These are phyloP conservation scores for Didymella segeticola DNA, from an alignment of 2,329 filamentous ascomycete species.

Conservation along the genomic window DNA sequence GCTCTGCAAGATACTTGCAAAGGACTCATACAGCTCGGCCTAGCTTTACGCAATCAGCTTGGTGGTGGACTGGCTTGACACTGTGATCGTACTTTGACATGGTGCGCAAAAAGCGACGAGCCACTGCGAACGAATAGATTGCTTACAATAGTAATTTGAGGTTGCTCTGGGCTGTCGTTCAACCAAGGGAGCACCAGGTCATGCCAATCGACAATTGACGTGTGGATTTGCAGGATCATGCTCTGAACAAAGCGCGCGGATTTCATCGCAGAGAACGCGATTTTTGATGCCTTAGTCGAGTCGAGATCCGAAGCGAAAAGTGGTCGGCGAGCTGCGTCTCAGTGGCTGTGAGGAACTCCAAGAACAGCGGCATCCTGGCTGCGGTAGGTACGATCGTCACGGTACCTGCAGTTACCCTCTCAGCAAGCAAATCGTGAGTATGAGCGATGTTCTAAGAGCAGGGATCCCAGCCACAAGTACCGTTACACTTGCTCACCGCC, in stretches of 20 bases:
- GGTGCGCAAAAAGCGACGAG: neutral
- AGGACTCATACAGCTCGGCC: neutral
- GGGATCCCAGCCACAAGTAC: neutral
- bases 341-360: slow-evolving; percentile 7
- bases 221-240: too few relatives aligned
- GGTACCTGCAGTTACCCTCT: slow-evolving; percentile 11
- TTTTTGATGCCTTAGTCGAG: neutral
- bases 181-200: neutral
- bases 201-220: neutral
- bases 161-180: too few relatives aligned
- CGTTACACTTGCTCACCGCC: slow-evolving; percentile 37
- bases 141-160: too few relatives aligned
- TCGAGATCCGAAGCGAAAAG: neutral
- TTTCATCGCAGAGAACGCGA: too few relatives aligned
- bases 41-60: neutral
- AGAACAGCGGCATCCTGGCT: slow-evolving; percentile 1
- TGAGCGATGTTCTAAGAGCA: neutral
- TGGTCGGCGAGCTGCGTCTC: slow-evolving; percentile 2
- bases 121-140: neutral
- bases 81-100: neutral
- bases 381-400: slow-evolving; percentile 8
- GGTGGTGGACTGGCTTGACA: neutral
- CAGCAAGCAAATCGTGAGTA: neutral
- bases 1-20: neutral
- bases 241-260: neutral